Conservation (phyloP, 2,329 filamentous ascomycete genomes). For the Phialemoniopsis sp. region DNA sequence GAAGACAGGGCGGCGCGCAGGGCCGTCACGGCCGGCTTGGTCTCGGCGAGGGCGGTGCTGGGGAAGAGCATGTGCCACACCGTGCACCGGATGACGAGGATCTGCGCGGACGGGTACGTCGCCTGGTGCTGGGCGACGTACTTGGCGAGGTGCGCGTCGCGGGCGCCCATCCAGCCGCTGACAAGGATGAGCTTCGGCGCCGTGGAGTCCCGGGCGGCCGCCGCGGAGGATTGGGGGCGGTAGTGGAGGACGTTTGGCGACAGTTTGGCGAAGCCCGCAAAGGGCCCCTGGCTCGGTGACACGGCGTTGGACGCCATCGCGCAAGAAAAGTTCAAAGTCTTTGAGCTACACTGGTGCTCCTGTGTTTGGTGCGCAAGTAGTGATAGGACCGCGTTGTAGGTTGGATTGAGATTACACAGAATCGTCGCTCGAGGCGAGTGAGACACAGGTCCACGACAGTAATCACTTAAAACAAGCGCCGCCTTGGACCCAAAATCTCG, state of each 20-base stretch:
- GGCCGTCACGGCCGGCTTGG: slow-evolving; percentile 33
- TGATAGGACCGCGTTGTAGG: too few relatives aligned
- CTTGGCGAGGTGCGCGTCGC: slow-evolving; percentile 45
- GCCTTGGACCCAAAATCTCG: too few relatives aligned
- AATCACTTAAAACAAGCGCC: too few relatives aligned
- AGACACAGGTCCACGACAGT: too few relatives aligned
- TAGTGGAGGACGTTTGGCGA: slow-evolving; percentile 30
- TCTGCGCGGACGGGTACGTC: slow-evolving; percentile 36
- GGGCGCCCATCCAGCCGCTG: slow-evolving; percentile 47
- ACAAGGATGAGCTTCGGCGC: slow-evolving; percentile 43
- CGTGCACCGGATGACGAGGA: slow-evolving; percentile 41
- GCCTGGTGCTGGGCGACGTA: slow-evolving; percentile 41
- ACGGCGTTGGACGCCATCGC: slow-evolving; percentile 19
- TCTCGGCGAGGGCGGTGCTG: slow-evolving; percentile 21
- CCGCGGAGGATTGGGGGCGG: slow-evolving; percentile 14
- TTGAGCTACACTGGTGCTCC: too few relatives aligned
- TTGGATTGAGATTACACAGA: too few relatives aligned
- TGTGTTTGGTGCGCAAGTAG: too few relatives aligned
- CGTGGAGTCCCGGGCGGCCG: background rate
- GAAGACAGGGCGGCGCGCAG: slow-evolving; percentile 22
- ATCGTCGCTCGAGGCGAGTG: too few relatives aligned
- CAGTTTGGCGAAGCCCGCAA: slow-evolving; percentile 32
- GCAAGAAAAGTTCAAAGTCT: too few relatives aligned
- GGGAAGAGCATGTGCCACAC: slow-evolving; percentile 28
- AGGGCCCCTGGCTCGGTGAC: slow-evolving; percentile 11